Evolutionary conservation across 1,284 basidiomycete genomes (phyloP).

Genomic region (Leccinum subrobustum): DNA sequence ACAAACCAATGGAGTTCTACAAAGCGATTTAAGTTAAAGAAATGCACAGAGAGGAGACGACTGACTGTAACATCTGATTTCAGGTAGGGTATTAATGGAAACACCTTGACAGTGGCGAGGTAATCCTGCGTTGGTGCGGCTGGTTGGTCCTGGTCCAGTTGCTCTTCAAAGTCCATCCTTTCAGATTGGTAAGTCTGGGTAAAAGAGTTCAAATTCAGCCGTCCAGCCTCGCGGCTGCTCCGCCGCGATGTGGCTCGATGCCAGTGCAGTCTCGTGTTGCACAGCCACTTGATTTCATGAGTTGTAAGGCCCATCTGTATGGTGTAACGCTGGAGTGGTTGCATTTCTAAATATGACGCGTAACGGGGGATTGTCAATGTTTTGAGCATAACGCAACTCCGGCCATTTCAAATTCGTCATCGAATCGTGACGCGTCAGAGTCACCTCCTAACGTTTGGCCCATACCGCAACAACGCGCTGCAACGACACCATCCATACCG

Average conservation of each 20-base stretch:
- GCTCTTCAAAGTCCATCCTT: slow-evolving; percentile 52
- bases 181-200: not conserved
- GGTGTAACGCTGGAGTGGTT: too few species aligned
- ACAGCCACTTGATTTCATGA: not conserved
- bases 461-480: too few species aligned
- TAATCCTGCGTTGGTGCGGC: slow-evolving; percentile 56
- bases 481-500: too few species aligned
- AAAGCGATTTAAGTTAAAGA: slow-evolving; percentile 9
- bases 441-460: too few species aligned
- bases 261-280: not conserved
- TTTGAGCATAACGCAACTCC: too few species aligned
- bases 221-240: not conserved
- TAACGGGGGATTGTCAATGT: too few species aligned
- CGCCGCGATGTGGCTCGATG: not conserved
- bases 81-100: slow-evolving; percentile 69
- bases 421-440: too few species aligned
- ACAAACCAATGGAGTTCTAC: slow-evolving; percentile 31
- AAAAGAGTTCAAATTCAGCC: not conserved
- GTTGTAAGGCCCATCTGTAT: too few species aligned
- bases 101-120: slow-evolving; percentile 65
- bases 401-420: too few species aligned
- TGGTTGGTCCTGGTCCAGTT: slow-evolving; percentile 33
- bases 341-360: too few species aligned
- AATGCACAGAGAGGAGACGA: slow-evolving; percentile 8
- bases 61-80: slow-evolving; percentile 69